These are phyloP conservation scores for Annulohypoxylon maeteangense DNA, from an alignment of 495 filamentous ascomycete genomes.

Conservation along the genomic window DNA sequence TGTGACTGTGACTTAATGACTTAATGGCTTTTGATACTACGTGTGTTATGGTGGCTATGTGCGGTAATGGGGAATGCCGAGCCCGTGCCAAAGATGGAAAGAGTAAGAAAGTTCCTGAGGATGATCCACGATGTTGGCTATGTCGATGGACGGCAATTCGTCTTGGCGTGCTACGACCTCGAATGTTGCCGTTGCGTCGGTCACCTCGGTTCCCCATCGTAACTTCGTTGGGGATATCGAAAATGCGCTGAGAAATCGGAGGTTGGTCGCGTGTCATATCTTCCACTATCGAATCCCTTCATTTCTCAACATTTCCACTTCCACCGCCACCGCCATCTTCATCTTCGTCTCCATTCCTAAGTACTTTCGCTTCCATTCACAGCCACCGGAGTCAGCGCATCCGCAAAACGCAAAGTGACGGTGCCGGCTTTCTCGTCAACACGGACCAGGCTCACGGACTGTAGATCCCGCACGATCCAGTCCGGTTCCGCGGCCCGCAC, in stretches of 20 bases:
- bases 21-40: too few relatives aligned
- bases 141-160: not conserved
- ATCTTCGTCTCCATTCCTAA: not conserved
- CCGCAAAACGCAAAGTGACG: constrained; percentile 64
- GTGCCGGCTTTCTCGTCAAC: constrained; percentile 51
- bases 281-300: not conserved
- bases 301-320: not conserved
- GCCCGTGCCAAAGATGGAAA: not conserved
- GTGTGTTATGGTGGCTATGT: not conserved
- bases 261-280: not conserved
- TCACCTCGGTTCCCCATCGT: not conserved
- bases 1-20: constrained; percentile 2
- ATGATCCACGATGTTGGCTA: not conserved
- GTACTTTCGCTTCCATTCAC: not conserved
- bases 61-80: constrained; percentile 16
- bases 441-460: constrained; percentile 69
- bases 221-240: constrained; percentile 1
- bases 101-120: not conserved
- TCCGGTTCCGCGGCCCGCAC: constrained; percentile 80
- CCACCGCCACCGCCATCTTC: not conserved
- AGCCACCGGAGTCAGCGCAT: constrained; percentile 42
- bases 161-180: constrained; percentile 33
- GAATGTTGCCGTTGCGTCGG: constrained; percentile 2
- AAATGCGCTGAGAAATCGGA: not conserved
- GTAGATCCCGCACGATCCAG: constrained; percentile 86